Conservation (phyloP, 208 protist species). For the Naegleria lovaniensis region DNA sequence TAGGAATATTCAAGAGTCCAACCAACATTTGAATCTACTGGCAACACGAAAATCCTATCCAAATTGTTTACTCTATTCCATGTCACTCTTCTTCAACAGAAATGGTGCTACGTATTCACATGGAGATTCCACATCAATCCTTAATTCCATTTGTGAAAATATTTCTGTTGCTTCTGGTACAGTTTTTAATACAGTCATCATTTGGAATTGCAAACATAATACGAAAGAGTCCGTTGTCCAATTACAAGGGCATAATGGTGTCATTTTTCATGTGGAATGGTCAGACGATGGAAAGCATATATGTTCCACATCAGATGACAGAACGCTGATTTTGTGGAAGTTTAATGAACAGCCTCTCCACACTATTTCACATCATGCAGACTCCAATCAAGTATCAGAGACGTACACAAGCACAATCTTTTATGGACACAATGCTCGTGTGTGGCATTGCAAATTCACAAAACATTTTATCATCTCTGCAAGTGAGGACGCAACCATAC, state of each 20-base stretch:
- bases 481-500: background rate
- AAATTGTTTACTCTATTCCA: constrained; percentile 24
- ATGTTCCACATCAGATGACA: background rate
- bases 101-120: background rate
- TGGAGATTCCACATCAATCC: background rate
- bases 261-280: background rate
- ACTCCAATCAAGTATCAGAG: background rate
- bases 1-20: background rate
- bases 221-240: background rate
- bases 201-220: background rate
- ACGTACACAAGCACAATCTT: background rate
- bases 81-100: background rate
- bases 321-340: background rate
- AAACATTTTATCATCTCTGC: background rate
- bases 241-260: background rate
- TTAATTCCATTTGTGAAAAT: background rate
- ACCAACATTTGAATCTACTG: background rate
- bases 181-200: background rate
- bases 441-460: background rate
- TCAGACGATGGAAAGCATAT: background rate
- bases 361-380: background rate
- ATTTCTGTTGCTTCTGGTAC: background rate
- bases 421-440: background rate
- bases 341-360: background rate
- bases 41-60: too few relatives aligned